Evolutionary conservation across 768 basidiomycete genomes (phyloP), one percentile per base, ranked within the genome.

Genomic region (Macrolepiota fuliginosa): DNA sequence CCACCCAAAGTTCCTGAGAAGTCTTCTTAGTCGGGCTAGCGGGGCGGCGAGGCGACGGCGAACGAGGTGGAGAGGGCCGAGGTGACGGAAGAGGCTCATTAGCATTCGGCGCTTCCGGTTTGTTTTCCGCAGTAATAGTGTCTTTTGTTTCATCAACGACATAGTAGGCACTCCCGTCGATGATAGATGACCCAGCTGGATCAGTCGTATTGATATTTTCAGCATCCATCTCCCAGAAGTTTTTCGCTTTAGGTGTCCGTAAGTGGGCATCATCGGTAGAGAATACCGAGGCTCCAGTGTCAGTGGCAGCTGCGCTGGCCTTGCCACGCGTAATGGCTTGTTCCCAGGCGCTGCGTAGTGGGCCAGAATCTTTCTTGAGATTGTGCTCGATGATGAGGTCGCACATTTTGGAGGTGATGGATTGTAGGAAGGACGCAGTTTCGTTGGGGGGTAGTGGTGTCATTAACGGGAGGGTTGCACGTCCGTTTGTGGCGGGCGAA

Each of bases 341-440:
- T 56, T 84, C 78, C 83, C 85, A 87, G 10, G 77, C 81, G 36
- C 71, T 80, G 66, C 74, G 73, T 57, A 89, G 74, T n/a, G 86
- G 87, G 13, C 84, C 87, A 1, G 68, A 72, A 17, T 82, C 81
- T 42, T 87, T 78, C 72, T 79, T 83, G 42, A 92, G 72, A 66
- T 81, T 83, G 35, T 76, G 76, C 73, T 91, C 90, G 2, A 91
- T 79, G 51, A 90, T 73, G 67, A 90, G 77, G 42, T 84, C 77
- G 70, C 87, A 83, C 79, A 92, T 87, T 72, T 89, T 88, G 15
- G 70, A 62, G 51, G 78, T 70, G 52, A 91, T 71, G 52, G 71
- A 50, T 11, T 73, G 75, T 55, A 86, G 73, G 11, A 79, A 69
- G 11, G 74, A 72, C 45, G 72, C 37, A 42, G 81, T 63, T 40